A percentile compares a stretch with the other conserved stretches of the same genome.
These are phyloP conservation scores for Oldenlandia corymbosa DNA, from an alignment of 257 asterid species.

Conservation along the genomic window DNA sequence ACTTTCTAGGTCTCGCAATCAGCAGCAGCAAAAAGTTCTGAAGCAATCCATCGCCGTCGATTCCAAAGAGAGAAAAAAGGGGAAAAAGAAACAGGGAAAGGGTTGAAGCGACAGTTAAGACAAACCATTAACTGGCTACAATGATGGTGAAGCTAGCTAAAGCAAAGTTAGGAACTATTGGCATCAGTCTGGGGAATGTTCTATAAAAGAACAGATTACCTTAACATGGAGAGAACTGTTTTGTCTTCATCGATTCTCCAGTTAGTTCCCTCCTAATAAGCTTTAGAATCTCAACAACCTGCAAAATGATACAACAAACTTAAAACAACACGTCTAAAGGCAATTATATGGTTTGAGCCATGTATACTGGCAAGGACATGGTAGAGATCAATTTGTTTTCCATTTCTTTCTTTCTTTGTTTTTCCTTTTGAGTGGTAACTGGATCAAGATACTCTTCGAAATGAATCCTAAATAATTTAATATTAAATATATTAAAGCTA, in stretches of 20 bases:
- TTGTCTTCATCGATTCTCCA: slow-evolving; percentile 52
- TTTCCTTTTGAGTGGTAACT: not conserved
- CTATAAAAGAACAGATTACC: slow-evolving; percentile 12
- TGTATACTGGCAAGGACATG: too few relatives aligned
- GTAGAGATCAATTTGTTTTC: too few relatives aligned
- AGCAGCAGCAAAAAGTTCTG: too few relatives aligned
- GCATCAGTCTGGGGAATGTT: not conserved
- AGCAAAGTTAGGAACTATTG: not conserved
- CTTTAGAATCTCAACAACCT: slow-evolving; percentile 74
- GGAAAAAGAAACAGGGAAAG: too few relatives aligned
- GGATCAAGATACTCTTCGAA: not conserved
- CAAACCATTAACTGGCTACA: not conserved
- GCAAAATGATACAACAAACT: slow-evolving; percentile 19
- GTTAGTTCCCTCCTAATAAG: slow-evolving; percentile 76
- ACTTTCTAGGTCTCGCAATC: too few relatives aligned
- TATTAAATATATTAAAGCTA: not conserved
- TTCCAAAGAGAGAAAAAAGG: too few relatives aligned
- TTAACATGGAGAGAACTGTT: slow-evolving; percentile 16
- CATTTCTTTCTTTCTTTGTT: not conserved
- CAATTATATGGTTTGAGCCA: not conserved
- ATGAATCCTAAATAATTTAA: not conserved
- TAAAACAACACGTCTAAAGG: slow-evolving; percentile 5
- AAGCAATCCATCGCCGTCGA: too few relatives aligned
- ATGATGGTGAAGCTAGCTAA: not conserved
- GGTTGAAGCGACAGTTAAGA: not conserved